Percentiles rank a stretch among this genome's conserved stretches.
phyloP scores from a whole-genome alignment of 768 basidiomycete species.

The Hebeloma cylindrosporum region DNA sequence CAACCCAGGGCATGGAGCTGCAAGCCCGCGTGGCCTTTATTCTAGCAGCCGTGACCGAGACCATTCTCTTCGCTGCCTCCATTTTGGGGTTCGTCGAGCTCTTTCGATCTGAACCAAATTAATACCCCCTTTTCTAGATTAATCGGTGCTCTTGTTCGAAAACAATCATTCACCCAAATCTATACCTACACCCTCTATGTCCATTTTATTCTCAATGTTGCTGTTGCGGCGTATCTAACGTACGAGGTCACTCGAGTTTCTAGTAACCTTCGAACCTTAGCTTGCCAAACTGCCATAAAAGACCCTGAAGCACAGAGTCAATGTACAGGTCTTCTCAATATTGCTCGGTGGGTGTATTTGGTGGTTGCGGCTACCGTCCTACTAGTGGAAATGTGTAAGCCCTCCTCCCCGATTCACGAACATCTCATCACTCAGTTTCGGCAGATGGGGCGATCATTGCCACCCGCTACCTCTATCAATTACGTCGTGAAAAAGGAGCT shows the following conservation, averaged over 20 bases:
- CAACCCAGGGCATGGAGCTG: conserved; percentile 35
- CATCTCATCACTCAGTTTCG: conserved; percentile 6
- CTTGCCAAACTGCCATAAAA: conserved; percentile 47
- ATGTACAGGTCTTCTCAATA: conserved; percentile 42
- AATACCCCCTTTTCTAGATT: conserved; percentile 39
- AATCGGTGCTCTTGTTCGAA: conserved; percentile 61
- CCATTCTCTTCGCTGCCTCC: conserved; percentile 51
- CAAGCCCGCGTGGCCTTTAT: conserved; percentile 43
- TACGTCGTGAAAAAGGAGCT: conserved; percentile 50
- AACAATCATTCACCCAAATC: conserved; percentile 56
- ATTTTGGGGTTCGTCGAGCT: conserved; percentile 48
- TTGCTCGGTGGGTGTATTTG: conserved; percentile 47
- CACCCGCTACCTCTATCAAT: conserved; percentile 52
- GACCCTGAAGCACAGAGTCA: conserved; percentile 41
- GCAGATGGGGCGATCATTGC: conserved; percentile 55
- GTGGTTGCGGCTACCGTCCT: conserved; percentile 45
- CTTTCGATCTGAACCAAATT: background rate
- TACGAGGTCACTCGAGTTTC: conserved; percentile 48
- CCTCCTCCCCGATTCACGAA: background rate
- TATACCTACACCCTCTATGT: conserved; percentile 58
- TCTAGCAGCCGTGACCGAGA: conserved; percentile 52
- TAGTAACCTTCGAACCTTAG: conserved; percentile 37
- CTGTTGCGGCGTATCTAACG: conserved; percentile 51
- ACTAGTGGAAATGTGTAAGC: conserved; percentile 58
- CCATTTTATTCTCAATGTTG: conserved; percentile 57